Conservation (phyloP, 2,329 filamentous ascomycete species). For the Lecanicillium sp. region DNA sequence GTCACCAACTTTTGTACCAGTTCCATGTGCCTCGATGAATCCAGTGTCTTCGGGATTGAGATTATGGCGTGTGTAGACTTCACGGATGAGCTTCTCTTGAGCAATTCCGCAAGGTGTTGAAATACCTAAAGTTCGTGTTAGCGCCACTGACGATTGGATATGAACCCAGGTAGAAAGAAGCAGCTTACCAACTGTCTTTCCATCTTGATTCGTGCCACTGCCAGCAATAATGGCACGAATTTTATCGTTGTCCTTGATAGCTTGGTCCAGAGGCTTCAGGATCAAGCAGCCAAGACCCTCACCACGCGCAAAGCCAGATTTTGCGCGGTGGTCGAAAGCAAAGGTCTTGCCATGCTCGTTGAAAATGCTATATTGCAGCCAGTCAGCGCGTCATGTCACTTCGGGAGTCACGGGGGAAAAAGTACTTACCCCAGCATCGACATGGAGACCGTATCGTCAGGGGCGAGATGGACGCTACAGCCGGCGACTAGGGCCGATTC, state of each 20-base stretch:
- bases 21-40: conserved; percentile 46
- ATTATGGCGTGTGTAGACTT: conserved; percentile 23
- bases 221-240: conserved; percentile 44
- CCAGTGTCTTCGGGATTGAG: conserved; percentile 21
- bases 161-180: no score
- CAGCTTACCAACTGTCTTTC: conserved; percentile 25
- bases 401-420: neutral
- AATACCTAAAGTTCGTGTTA: conserved; percentile 42
- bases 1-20: conserved; percentile 48
- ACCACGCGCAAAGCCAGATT: conserved; percentile 50
- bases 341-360: conserved; percentile 44
- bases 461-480: conserved; percentile 38
- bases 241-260: conserved; percentile 46
- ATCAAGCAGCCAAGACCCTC: conserved; percentile 50
- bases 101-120: conserved; percentile 46
- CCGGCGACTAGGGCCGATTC: conserved; percentile 38
- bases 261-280: conserved; percentile 48
- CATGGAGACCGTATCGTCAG: conserved; percentile 27
- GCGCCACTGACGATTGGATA: no score
- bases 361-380: conserved; percentile 20
- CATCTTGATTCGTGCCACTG: conserved; percentile 48
- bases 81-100: conserved; percentile 33
- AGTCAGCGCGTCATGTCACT: no score
- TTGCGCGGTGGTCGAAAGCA: conserved; percentile 25
- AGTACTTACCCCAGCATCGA: conserved; percentile 19